Percentiles rank a stretch among this genome's conserved stretches.
Evolutionary conservation across 2,329 filamentous ascomycete species (phyloP).

Genomic region (Sphaceloma murrayae): DNA sequence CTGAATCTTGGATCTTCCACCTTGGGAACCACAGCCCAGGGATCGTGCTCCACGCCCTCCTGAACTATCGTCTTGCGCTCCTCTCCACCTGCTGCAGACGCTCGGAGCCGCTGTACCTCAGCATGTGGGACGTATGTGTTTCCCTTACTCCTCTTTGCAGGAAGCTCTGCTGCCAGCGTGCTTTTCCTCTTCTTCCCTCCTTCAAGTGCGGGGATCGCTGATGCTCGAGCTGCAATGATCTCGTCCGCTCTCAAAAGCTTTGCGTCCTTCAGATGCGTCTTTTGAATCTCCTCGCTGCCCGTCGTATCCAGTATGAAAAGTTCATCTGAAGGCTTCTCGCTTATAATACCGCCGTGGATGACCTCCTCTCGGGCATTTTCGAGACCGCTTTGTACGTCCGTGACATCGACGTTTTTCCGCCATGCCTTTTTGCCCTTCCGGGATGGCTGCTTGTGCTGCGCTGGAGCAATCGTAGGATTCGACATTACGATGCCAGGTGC

Average conservation of each 20-base stretch:
- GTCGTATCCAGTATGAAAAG: constrained; percentile 75
- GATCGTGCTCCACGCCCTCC: constrained; percentile 56
- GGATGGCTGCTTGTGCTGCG: constrained; percentile 78
- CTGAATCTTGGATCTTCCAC: constrained; percentile 47
- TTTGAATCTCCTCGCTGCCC: constrained; percentile 59
- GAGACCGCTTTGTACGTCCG: constrained; percentile 73
- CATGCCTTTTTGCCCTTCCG: constrained; percentile 98
- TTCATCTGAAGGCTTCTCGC: constrained; percentile 71
- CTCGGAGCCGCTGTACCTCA: constrained; percentile 68
- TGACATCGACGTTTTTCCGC: constrained; percentile 95
- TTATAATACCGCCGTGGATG: constrained; percentile 77
- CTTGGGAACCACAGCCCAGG: constrained; percentile 56
- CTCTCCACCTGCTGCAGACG: constrained; percentile 64
- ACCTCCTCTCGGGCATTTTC: constrained; percentile 80
- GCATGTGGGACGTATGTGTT: constrained; percentile 70
- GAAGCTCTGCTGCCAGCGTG: constrained; percentile 57
- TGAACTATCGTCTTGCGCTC: constrained; percentile 41
- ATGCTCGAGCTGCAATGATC: constrained; percentile 69
- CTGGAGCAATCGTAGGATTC: constrained; percentile 53
- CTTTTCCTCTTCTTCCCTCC: constrained; percentile 63
- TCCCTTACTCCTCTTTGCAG: constrained; percentile 63
- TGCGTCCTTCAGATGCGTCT: constrained; percentile 54
- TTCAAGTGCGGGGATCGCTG: constrained; percentile 70
- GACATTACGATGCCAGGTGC: too few species aligned
- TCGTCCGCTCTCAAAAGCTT: constrained; percentile 85